These are phyloP conservation scores for Colletotrichum viniferum DNA, from an alignment of 2,329 filamentous ascomycete genomes.

Conservation along the genomic window DNA sequence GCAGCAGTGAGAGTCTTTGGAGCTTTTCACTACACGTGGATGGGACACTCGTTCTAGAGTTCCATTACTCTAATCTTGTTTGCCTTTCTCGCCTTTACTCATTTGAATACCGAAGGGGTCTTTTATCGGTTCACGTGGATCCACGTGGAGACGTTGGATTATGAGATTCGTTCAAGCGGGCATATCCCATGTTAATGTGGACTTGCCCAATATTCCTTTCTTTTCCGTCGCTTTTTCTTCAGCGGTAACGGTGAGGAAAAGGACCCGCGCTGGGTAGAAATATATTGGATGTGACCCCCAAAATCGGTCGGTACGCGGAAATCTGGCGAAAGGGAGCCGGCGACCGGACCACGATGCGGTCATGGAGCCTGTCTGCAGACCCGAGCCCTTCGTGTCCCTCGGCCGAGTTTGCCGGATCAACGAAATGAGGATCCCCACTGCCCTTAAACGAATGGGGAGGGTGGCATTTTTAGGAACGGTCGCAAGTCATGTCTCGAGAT, in stretches of 20 bases:
- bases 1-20: background rate
- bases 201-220: background rate
- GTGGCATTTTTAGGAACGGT: background rate
- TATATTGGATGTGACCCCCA: background rate
- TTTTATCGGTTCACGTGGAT: background rate
- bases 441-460: background rate
- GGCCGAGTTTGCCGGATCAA: background rate
- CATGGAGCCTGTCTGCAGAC: background rate
- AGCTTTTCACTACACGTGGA: background rate
- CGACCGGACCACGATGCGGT: background rate
- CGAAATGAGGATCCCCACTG: background rate
- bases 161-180: background rate
- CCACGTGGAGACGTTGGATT: constrained; percentile 4
- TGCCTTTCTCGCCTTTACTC: background rate
- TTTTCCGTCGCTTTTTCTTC: background rate
- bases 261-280: background rate
- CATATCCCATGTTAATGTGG: background rate
- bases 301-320: background rate
- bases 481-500: background rate
- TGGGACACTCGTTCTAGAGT: background rate
- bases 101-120: background rate
- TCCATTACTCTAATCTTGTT: background rate
- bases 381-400: background rate
- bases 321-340: background rate
- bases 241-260: background rate